Conservation (phyloP, 225 moss, liverwort and hornwort species). For the Physcomitrium patens region DNA sequence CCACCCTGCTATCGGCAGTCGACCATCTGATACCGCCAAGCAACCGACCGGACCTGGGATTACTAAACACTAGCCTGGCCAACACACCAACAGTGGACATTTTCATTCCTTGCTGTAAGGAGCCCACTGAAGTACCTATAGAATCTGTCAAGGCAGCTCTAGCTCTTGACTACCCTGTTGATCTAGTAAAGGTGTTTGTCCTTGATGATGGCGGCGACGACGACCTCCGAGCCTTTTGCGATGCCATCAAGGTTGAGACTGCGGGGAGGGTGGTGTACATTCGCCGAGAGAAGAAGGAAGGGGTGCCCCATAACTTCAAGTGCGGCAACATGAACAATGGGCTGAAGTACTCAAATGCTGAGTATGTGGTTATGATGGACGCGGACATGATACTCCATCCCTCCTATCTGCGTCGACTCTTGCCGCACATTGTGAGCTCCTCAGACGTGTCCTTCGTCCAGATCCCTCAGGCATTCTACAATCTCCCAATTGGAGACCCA, state of each 20-base stretch:
- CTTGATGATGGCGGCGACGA: conserved; percentile 64
- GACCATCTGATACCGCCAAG: conserved; percentile 52
- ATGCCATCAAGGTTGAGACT: conserved; percentile 44
- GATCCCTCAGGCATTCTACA: conserved; percentile 55
- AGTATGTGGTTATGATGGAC: conserved; percentile 71
- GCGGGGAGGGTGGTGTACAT: conserved; percentile 48
- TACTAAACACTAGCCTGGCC: conserved; percentile 27
- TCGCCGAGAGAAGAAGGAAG: conserved; percentile 46
- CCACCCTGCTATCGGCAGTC: conserved; percentile 29
- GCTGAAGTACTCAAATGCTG: conserved; percentile 45
- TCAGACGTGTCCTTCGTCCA: conserved; percentile 54
- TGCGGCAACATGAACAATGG: conserved; percentile 68
- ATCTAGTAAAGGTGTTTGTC: conserved; percentile 58
- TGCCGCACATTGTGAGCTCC: conserved; percentile 62
- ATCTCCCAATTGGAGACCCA: conserved; percentile 56
- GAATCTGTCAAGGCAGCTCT: conserved; percentile 56
- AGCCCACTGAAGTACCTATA: conserved; percentile 54
- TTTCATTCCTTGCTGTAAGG: conserved; percentile 55
- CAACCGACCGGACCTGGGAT: conserved; percentile 38
- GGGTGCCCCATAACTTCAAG: conserved; percentile 64
- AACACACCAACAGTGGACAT: conserved; percentile 51
- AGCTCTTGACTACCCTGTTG: conserved; percentile 50
- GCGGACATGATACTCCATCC: conserved; percentile 67
- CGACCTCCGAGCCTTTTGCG: conserved; percentile 42
- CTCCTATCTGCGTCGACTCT: conserved; percentile 31